Evolutionary conservation across 2,329 filamentous ascomycete genomes (phyloP).

Genomic region (Exutisphaerella laricina): DNA sequence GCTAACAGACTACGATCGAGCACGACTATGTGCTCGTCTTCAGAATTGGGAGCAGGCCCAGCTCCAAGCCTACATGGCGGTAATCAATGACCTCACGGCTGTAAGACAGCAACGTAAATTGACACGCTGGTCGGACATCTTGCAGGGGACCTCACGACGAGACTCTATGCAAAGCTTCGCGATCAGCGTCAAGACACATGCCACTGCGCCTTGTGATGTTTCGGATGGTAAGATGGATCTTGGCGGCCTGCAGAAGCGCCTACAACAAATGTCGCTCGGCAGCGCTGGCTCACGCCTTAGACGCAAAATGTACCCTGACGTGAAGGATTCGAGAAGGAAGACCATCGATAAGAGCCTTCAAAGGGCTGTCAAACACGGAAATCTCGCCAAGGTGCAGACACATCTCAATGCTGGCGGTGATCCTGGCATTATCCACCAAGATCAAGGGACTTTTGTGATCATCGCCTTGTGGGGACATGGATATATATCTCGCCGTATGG

Average conservation of each 20-base stretch:
- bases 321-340: conserved; percentile 7
- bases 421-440: conserved; percentile 9
- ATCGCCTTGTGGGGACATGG: conserved; percentile 17
- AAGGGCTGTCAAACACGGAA: conserved; percentile 15
- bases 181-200: conserved; percentile 24
- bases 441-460: conserved; percentile 12
- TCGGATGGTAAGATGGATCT: conserved; percentile 23
- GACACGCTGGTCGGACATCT: conserved; percentile 24
- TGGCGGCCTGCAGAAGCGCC: conserved; percentile 21
- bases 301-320: conserved; percentile 2
- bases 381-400: conserved; percentile 16
- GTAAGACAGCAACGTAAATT: conserved; percentile 15
- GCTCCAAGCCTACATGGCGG: conserved; percentile 23
- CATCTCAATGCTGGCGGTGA: conserved; percentile 18
- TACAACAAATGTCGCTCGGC: conserved; percentile 23
- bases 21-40: conserved; percentile 21
- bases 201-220: conserved; percentile 26
- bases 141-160: conserved; percentile 10
- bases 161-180: conserved; percentile 22
- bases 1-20: conserved; percentile 23
- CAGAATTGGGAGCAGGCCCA: conserved; percentile 27
- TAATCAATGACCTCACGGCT: conserved; percentile 22
- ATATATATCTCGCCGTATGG: conserved; percentile 15
- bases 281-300: conserved; percentile 9
- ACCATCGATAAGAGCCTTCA: conserved; percentile 17